These are phyloP conservation scores for Clonostachys sp. DNA, from an alignment of 2,329 filamentous ascomycete genomes.

Conservation along the genomic window DNA sequence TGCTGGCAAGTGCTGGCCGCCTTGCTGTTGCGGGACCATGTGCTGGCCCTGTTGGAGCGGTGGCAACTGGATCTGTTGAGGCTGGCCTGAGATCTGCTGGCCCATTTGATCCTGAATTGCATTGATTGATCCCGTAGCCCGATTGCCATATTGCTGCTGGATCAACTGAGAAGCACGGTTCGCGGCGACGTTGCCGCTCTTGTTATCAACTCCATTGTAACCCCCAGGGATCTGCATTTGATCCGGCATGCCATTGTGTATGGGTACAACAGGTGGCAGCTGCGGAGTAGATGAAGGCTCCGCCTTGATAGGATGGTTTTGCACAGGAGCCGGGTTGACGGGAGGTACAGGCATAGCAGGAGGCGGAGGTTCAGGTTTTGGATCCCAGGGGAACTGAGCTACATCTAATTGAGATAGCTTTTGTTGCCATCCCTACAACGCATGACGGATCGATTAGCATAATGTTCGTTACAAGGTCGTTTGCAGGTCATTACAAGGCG, in stretches of 20 bases:
- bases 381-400: slow-evolving; percentile 93
- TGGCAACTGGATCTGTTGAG: slow-evolving; percentile 7
- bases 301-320: slow-evolving; percentile 17
- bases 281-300: slow-evolving; percentile 24
- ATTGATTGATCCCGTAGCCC: slow-evolving; percentile 63
- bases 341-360: slow-evolving; percentile 25
- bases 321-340: slow-evolving; percentile 18
- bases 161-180: slow-evolving; percentile 53
- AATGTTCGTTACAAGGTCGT: background rate
- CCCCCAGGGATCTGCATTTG: slow-evolving; percentile 23
- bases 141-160: slow-evolving; percentile 54
- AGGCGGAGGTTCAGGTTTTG: slow-evolving; percentile 62
- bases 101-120: slow-evolving; percentile 28
- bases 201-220: slow-evolving; percentile 23
- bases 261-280: slow-evolving; percentile 18
- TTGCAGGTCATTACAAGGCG: too few species aligned
- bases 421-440: slow-evolving; percentile 79
- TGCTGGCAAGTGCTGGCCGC: slow-evolving; percentile 21
- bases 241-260: slow-evolving; percentile 7
- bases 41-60: slow-evolving; percentile 5
- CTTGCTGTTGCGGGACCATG: slow-evolving; percentile 21
- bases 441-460: slow-evolving; percentile 10
- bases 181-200: slow-evolving; percentile 35
- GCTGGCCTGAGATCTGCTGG: slow-evolving; percentile 16
- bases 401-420: slow-evolving; percentile 83